A percentile compares a stretch with the other conserved stretches of the same genome.
phyloP scores from a whole-genome alignment of 2,329 filamentous ascomycete genomes.

The Fusarium pininemorale region DNA sequence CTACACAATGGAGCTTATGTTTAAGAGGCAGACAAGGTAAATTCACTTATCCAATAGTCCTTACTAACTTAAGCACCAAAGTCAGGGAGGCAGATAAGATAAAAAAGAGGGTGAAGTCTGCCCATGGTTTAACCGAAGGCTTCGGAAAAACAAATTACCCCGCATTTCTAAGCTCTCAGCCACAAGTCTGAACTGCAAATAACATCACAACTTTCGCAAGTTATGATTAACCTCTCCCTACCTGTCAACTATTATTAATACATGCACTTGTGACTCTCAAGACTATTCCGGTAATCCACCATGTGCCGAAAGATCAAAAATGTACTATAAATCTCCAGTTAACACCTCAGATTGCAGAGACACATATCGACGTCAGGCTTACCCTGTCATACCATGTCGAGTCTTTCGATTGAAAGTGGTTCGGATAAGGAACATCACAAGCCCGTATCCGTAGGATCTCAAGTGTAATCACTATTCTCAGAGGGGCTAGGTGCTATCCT shows the following conservation, averaged over 20 bases:
- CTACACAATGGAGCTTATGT: rapidly evolving
- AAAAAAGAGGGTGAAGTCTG: rapidly evolving
- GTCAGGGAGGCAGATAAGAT: neutral
- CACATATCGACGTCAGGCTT: neutral
- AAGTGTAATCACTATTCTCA: rapidly evolving
- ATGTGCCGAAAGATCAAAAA: rapidly evolving
- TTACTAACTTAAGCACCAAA: neutral
- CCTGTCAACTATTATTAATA: neutral
- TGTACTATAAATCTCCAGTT: rapidly evolving
- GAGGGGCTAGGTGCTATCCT: rapidly evolving
- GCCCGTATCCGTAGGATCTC: neutral
- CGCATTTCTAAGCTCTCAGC: too few relatives aligned
- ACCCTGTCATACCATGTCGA: rapidly evolving
- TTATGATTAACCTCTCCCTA: rapidly evolving
- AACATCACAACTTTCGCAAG: too few relatives aligned
- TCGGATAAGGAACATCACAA: neutral
- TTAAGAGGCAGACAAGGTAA: rapidly evolving
- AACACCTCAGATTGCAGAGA: rapidly evolving
- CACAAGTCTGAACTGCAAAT: too few relatives aligned
- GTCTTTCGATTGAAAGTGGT: rapidly evolving
- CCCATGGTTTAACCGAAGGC: neutral
- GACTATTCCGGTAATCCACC: rapidly evolving
- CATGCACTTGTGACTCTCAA: neutral
- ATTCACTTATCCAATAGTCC: neutral
- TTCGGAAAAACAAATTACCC: neutral